Evolutionary conservation across 176 grass and related monocot genomes (phyloP), one percentile per base, ranked within the genome.

Genomic region (Triticum dicoccoides): DNA sequence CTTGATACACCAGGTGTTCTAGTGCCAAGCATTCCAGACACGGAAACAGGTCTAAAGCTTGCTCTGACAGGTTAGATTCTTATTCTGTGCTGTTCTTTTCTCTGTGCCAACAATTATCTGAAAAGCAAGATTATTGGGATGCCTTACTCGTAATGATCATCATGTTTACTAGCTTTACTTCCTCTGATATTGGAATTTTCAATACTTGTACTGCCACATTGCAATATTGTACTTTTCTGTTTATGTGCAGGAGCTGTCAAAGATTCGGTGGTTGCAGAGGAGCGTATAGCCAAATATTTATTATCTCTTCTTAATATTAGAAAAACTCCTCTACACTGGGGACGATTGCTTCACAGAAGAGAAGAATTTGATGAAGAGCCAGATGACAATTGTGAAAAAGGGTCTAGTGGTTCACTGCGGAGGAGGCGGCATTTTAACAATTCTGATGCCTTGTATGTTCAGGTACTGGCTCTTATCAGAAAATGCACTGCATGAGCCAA

Each of bases 1-100:
- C 87, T 98, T 88, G 93, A 98, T 87, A 98, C 96, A 82, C 96
- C 96, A 51, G 96, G 96, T 84, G 91, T 98, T 68, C 73, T 98
- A 65, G 91, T 98, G 66, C 96, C 96, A 83, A 94, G 93, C 86
- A 98, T 98, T 58, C 84, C 96, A 80, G 90, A 98, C 81, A 94
- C 95, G 88, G 96, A 95, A 61, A 94, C 91, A 30, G 93, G 96
- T 72, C 77, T 98, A 89, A 98, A 92, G 88, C 96, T 95, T 86
- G 96, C 93, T 85, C 81, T 98, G 76, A 95, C 96, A 91, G 96
- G 96, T 98, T 88, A 84, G 78, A 76, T 42, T 69, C 80, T 32
- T 69, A 69, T 37, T 29, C 11, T 58, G 13, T 80, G 2, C 2
- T 65, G 5, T 64, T 66, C 11, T 30, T 66, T 73, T 29, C 65